These are phyloP conservation scores for Hypholoma sublateritium DNA, from an alignment of 768 basidiomycete genomes.

Conservation along the genomic window DNA sequence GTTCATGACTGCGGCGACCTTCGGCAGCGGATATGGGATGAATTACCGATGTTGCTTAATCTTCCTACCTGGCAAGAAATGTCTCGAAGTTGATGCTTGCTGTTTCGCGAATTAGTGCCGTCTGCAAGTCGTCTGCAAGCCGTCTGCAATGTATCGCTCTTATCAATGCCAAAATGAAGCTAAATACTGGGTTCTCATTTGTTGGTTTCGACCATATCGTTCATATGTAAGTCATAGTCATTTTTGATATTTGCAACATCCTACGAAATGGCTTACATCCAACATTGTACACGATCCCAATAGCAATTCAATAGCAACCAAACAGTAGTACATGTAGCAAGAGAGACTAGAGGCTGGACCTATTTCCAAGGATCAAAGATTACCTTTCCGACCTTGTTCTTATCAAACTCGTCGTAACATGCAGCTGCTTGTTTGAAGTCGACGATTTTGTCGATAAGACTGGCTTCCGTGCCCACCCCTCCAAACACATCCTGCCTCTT, in stretches of 20 bases:
- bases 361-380: constrained; percentile 74
- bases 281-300: too few relatives aligned
- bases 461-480: constrained; percentile 58
- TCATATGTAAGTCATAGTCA: too few relatives aligned
- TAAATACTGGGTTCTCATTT: too few relatives aligned
- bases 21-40: constrained; percentile 45
- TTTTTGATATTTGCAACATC: too few relatives aligned
- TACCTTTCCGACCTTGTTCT: constrained; percentile 72
- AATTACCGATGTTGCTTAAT: constrained; percentile 43
- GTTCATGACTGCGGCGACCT: constrained; percentile 34
- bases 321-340: background rate
- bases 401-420: constrained; percentile 67
- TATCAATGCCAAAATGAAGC: too few relatives aligned
- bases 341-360: too few relatives aligned
- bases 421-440: constrained; percentile 54
- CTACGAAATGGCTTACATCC: too few relatives aligned
- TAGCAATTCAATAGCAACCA: too few relatives aligned
- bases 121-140: too few relatives aligned
- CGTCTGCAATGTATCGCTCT: too few relatives aligned
- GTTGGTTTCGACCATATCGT: too few relatives aligned
- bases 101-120: too few relatives aligned
- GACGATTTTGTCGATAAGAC: constrained; percentile 70
- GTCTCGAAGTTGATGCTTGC: background rate
- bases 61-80: constrained; percentile 43
- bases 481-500: constrained; percentile 75